phyloP scores from a whole-genome alignment of 1,284 basidiomycete species.

The Mycena sp. region DNA sequence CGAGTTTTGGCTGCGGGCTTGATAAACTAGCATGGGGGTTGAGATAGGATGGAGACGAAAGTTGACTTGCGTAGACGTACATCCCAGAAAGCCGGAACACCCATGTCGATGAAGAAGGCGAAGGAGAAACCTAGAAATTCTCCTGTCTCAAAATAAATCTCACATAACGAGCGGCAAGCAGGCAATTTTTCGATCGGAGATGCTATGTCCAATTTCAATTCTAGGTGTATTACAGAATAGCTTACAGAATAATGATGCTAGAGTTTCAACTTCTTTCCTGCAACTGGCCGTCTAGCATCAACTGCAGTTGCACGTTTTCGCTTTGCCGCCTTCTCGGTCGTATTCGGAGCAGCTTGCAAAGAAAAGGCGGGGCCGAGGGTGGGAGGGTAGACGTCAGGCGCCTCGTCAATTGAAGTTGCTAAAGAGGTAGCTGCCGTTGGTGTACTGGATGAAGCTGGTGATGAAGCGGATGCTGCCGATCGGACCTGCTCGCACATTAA shows the following conservation, averaged over 20 bases:
- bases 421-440: too few species aligned
- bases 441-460: too few species aligned
- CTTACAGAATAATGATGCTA: neutral
- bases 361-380: too few species aligned
- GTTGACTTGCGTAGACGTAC: slow-evolving; percentile 12
- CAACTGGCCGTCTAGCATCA: neutral
- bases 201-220: too few species aligned
- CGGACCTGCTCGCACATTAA: too few species aligned
- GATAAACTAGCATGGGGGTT: slow-evolving; percentile 16
- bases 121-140: neutral
- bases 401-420: too few species aligned
- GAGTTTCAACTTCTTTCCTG: neutral
- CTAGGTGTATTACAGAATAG: neutral
- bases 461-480: too few species aligned
- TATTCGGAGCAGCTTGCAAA: neutral
- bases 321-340: neutral
- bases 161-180: too few species aligned
- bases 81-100: slow-evolving; percentile 26
- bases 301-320: neutral
- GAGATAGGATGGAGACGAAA: neutral
- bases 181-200: too few species aligned
- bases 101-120: slow-evolving; percentile 20
- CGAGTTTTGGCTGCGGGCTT: slow-evolving; percentile 1
- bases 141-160: slow-evolving; percentile 7
- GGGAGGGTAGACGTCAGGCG: too few species aligned